Percentiles rank a stretch among this genome's conserved stretches.
Evolutionary conservation across 257 asterid genomes (phyloP).

Genomic region (Scutellaria baicalensis): DNA sequence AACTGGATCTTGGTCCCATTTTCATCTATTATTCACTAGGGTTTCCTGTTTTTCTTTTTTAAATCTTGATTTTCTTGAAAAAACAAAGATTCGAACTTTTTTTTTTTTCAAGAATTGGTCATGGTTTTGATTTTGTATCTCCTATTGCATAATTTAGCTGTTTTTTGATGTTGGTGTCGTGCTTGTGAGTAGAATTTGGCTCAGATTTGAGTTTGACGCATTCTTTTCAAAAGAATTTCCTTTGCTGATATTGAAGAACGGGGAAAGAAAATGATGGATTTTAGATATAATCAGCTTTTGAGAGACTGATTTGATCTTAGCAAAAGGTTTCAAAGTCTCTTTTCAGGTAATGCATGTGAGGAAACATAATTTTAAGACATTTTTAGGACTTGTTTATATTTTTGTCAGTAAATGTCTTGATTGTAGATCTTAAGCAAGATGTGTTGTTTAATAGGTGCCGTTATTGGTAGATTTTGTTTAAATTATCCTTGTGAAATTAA

Average conservation of each 20-base stretch:
- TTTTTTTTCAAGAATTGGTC: background rate
- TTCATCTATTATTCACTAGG: conserved; percentile 24
- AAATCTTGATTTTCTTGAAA: background rate
- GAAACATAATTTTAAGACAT: no score
- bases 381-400: no score
- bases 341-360: no score
- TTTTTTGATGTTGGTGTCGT: background rate
- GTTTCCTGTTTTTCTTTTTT: conserved; percentile 19
- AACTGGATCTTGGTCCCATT: conserved; percentile 30
- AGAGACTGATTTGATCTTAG: background rate
- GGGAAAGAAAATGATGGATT: background rate
- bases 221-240: background rate
- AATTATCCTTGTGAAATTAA: background rate
- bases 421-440: conserved; percentile 2
- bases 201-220: conserved; percentile 21
- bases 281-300: conserved; percentile 5
- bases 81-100: background rate
- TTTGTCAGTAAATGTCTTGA: background rate
- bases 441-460: background rate
- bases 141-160: conserved; percentile 1
- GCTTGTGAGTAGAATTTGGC: background rate
- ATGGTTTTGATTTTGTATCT: background rate
- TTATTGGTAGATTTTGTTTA: background rate
- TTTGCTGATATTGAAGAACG: background rate
- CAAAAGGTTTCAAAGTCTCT: background rate